A percentile compares a stretch with the other conserved stretches of the same genome.
Evolutionary conservation across 768 basidiomycete genomes (phyloP).

Genomic region (Leccinum pellstonianum): DNA sequence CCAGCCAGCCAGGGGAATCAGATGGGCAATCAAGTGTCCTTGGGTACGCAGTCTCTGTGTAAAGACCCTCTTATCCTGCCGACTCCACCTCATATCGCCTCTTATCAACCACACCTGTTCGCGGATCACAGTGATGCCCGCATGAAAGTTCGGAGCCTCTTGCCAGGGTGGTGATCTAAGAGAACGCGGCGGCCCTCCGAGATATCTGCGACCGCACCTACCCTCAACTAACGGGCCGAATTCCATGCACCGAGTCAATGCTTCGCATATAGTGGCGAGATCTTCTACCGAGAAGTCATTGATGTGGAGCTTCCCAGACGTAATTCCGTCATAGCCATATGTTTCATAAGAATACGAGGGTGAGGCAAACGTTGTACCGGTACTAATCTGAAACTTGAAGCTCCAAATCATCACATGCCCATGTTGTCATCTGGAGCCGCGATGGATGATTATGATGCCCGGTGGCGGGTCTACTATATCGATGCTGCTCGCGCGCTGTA

Average conservation of each 20-base stretch:
- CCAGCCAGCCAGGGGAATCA: conserved; percentile 1
- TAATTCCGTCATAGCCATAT: conserved; percentile 4
- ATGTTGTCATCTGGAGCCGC: background rate
- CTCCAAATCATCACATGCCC: background rate
- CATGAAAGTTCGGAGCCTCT: background rate
- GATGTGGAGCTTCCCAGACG: conserved; percentile 5
- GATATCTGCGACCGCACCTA: background rate
- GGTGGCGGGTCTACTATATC: conserved; percentile 3
- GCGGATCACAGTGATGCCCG: background rate
- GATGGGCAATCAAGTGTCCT: background rate
- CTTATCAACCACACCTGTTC: background rate
- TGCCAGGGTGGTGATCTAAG: background rate
- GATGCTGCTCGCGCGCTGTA: background rate
- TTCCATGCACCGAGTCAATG: background rate
- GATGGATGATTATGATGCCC: background rate
- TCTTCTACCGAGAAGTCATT: background rate
- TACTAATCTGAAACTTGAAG: background rate
- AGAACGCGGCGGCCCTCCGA: background rate
- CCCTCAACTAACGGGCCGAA: background rate
- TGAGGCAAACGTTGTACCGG: background rate
- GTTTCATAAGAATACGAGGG: background rate
- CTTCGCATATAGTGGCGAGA: background rate
- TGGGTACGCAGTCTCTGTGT: background rate
- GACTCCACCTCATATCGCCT: background rate
- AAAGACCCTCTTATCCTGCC: conserved; percentile 5